phyloP scores from a whole-genome alignment of 1,139 yeast genomes.

The Sugiyamaella neomexicana region DNA sequence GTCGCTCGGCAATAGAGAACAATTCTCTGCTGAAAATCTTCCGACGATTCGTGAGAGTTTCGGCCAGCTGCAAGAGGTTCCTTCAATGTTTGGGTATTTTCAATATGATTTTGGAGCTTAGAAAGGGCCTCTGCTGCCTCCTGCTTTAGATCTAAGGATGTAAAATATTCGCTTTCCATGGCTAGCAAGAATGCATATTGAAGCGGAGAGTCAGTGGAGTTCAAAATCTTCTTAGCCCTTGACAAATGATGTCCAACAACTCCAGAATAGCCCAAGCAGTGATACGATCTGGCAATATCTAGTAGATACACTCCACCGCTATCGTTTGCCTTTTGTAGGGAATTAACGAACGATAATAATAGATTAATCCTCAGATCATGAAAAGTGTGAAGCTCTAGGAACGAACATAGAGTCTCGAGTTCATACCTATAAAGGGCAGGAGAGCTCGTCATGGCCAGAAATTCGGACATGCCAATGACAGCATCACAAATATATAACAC shows the following conservation, averaged over 20 bases:
- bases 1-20: slow-evolving; percentile 11
- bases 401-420: slow-evolving; percentile 10
- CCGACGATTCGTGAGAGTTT: slow-evolving; percentile 6
- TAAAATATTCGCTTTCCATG: slow-evolving; percentile 12
- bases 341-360: background rate
- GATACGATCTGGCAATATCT: slow-evolving; percentile 16
- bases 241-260: slow-evolving; percentile 4
- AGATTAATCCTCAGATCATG: slow-evolving; percentile 1
- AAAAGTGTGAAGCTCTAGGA: slow-evolving; percentile 8
- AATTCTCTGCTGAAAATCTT: slow-evolving; percentile 13
- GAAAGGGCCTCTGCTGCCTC: slow-evolving; percentile 3
- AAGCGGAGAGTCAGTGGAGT: background rate
- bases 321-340: background rate
- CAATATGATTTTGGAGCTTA: slow-evolving; percentile 5
- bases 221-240: background rate
- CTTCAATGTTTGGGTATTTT: background rate
- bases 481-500: slow-evolving; percentile 6
- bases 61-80: slow-evolving; percentile 16
- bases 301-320: background rate
- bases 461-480: background rate
- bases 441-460: background rate
- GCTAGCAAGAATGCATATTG: slow-evolving; percentile 5
- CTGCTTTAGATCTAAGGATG: slow-evolving; percentile 9
- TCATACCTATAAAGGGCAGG: slow-evolving; percentile 5
- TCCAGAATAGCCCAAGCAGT: slow-evolving; percentile 4